phyloP scores from a whole-genome alignment of 345 rosid species.

The Adansonia digitata region DNA sequence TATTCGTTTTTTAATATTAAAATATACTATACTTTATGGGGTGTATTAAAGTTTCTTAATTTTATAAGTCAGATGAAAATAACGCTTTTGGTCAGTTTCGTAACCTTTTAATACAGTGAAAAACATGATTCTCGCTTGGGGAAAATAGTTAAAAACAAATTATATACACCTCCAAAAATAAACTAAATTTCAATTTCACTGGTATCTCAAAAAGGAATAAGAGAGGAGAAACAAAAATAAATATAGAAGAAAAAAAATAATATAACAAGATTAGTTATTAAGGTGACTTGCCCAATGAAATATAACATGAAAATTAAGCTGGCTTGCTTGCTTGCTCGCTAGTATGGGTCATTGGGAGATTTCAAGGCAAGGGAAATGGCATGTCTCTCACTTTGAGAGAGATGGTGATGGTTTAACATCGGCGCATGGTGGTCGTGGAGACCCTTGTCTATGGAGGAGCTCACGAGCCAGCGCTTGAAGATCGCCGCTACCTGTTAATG shows the following conservation, averaged over 20 bases:
- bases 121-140: not conserved
- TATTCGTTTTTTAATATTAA: no score
- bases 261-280: constrained; percentile 14
- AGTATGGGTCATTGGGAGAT: constrained; percentile 7
- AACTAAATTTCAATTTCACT: not conserved
- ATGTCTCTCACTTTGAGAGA: constrained; percentile 42
- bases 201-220: constrained; percentile 7
- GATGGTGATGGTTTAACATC: constrained; percentile 39
- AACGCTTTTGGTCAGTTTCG: not conserved
- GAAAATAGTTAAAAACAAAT: no score
- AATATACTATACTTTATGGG: no score
- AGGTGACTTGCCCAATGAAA: constrained; percentile 13
- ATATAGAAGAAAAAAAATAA: not conserved
- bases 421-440: constrained; percentile 40
- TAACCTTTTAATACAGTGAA: not conserved
- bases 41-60: no score
- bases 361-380: constrained; percentile 5
- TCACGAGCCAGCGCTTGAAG: constrained; percentile 80
- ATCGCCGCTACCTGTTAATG: constrained; percentile 25
- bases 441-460: constrained; percentile 61
- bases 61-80: no score
- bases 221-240: not conserved
- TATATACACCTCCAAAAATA: not conserved
- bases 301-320: constrained; percentile 22
- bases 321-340: not conserved